Base-by-base conservation (phyloP, 1,284 basidiomycete genomes). In the Ustilago cynodontis region DNA sequence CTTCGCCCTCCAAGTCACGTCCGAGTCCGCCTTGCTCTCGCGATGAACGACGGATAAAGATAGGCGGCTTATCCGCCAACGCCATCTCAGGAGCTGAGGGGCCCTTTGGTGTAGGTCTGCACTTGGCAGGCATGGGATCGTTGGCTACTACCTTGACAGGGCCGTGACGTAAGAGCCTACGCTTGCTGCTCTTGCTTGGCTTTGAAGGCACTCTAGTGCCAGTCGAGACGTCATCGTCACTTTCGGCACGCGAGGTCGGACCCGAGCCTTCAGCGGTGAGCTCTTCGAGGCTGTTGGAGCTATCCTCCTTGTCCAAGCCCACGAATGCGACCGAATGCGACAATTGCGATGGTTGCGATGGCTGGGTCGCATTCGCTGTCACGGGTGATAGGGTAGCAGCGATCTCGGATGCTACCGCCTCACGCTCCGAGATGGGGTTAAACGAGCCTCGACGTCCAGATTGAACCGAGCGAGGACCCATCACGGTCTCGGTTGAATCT, bases 1-100 rank as follows among this genome's bases (percentile, higher is more conserved):
- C 59, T 47, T 82, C 81, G n/a, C 77, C 79, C 13, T 80, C 77
- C 16, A 83, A 67, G 43, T 83, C 82, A 22, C 81, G 59, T n/a
- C 82, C 82, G 45, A 83, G 54, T 2, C 82, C 82, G 3, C 75
- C 82, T 54, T 83, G 82, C 52, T 79, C 80, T 37, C 82, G 71
- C 37, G 68, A 76, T 14, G 77, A 78, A 0, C 79, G 52, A n/a
- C 80, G 65, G 24, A 83, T 67, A n/a, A 78, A 65, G 2, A 78
- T 65, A 2, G 76, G 76, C 18, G 76, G 61, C 59, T 78, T 78
- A 45, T 68, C 67, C 9, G 76, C 71, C 53, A 74, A 9, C 0
- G 75, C 75, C 24, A 59, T 3, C 55, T 77, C 75, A 18, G 70
- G 75, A 14, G 75, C 70, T 16, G 70, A 67, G 22, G 72, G 56